A percentile compares a stretch with the other conserved stretches of the same genome.
Conservation (phyloP, 164 flowering plant species). For the Brasenia schreberi region DNA sequence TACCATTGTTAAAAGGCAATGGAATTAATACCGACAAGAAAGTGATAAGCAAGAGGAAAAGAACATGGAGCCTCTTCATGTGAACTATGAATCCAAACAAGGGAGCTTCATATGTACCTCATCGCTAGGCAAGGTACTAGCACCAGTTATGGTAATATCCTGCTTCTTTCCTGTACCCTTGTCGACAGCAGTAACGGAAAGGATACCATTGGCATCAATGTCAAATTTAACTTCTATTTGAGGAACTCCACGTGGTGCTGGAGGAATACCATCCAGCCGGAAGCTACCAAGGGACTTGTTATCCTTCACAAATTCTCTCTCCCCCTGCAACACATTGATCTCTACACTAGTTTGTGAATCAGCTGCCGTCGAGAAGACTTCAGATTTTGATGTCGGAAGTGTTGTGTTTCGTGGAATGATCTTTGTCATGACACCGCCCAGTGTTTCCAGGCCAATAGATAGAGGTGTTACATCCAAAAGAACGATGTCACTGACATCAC, state of each 20-base stretch:
- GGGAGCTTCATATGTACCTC: constrained; percentile 23
- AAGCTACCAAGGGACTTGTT: constrained; percentile 80
- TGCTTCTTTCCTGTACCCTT: constrained; percentile 53
- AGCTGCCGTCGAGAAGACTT: constrained; percentile 75
- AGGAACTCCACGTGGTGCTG: constrained; percentile 67
- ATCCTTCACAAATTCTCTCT: constrained; percentile 75
- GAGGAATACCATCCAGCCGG: constrained; percentile 82
- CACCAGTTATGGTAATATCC: constrained; percentile 48
- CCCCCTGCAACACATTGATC: constrained; percentile 77
- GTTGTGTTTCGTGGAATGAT: constrained; percentile 64
- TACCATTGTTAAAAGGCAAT: too few relatives aligned
- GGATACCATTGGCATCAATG: constrained; percentile 43
- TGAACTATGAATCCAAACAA: too few relatives aligned
- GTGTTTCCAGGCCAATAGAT: constrained; percentile 59
- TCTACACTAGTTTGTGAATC: constrained; percentile 81
- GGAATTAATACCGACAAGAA: too few relatives aligned
- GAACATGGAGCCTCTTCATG: too few relatives aligned
- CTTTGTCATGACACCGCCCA: constrained; percentile 72
- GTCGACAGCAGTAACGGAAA: constrained; percentile 36
- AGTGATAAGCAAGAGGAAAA: too few relatives aligned
- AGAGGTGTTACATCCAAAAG: constrained; percentile 60
- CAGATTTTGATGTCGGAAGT: constrained; percentile 68
- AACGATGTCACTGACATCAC: constrained; percentile 75
- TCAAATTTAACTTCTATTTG: constrained; percentile 44
- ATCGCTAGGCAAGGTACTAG: constrained; percentile 42